Evolutionary conservation across 768 basidiomycete genomes (phyloP).

Genomic region (Saitozyma sp.): DNA sequence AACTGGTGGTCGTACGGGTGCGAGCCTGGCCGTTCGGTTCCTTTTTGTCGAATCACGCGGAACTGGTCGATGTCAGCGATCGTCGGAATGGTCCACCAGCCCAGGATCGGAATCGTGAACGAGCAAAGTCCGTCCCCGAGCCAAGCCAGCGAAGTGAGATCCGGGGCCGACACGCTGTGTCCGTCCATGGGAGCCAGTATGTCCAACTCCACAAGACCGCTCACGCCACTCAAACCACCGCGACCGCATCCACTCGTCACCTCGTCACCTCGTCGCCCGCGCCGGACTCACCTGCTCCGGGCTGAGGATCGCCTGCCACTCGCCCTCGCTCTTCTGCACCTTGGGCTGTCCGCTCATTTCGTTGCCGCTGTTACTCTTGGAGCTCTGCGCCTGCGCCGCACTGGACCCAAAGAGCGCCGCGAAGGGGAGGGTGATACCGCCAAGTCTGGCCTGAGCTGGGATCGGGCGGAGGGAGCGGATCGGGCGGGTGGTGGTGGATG

Average conservation of each 20-base stretch:
- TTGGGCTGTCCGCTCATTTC: slow-evolving; percentile 21
- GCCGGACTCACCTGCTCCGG: slow-evolving; percentile 69
- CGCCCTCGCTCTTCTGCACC: slow-evolving; percentile 64
- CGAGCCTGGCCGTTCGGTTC: slow-evolving; percentile 75
- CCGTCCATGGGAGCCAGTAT: too few relatives aligned
- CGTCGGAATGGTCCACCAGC: neutral
- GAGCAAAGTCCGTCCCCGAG: too few relatives aligned
- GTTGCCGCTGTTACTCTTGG: neutral
- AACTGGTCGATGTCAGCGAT: slow-evolving; percentile 61
- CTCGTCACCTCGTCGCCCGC: too few relatives aligned
- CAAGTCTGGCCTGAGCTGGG: slow-evolving; percentile 19
- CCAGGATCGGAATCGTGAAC: neutral
- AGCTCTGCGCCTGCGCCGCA: slow-evolving; percentile 7
- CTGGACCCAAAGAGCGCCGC: slow-evolving; percentile 20
- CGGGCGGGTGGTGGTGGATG: slow-evolving; percentile 1
- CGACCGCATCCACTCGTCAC: too few relatives aligned
- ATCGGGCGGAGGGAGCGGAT: slow-evolving; percentile 16
- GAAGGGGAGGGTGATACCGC: slow-evolving; percentile 34
- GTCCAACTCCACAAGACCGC: too few relatives aligned
- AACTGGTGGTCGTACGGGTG: slow-evolving; percentile 75
- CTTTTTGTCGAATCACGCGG: slow-evolving; percentile 78
- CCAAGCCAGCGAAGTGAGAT: neutral
- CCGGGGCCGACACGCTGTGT: too few relatives aligned
- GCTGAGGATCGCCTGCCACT: slow-evolving; percentile 80
- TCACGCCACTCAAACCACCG: too few relatives aligned